Base-by-base conservation (phyloP, 2,329 filamentous ascomycete genomes). In the Pyricularia sp. region DNA sequence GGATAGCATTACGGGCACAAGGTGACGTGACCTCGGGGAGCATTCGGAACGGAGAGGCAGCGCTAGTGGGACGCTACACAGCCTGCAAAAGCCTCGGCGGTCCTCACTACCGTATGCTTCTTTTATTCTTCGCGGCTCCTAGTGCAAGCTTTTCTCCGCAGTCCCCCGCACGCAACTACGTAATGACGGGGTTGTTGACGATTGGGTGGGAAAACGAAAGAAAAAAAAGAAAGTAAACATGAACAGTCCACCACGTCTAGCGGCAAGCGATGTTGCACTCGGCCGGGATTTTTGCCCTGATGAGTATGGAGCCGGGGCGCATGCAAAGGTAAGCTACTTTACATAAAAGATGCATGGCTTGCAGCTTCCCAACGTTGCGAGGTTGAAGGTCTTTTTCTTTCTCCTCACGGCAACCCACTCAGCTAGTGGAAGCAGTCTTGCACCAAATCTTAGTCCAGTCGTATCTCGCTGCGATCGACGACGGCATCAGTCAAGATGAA, bases 401-500 rank as follows among this genome's bases (percentile, higher is more conserved):
- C 26, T 59, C 55, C 26, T 59, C 55, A 59, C 26, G 55, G 55
- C 55, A 30, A 28, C 10, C 13, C 24, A 59, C 28, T 28, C 24
- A 26, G 26, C 13, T 30, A 19, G 22, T 24, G 22, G n/a, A 12
- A 57, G 12, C 3, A 57, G 53, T 57, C 53, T 57, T 59, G 9
- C 26, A 24, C 16, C 6, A 49, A 49, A 49, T 49, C 40, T 49
- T n/a, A 49, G 40, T n/a, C 16, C 6, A 49, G 40, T 49, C 40
- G 40, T 49, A 7, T 19, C 40, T 19, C 8, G 55, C 55, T 19
- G 13, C 6, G 28, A 28, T 59, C 55, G 24, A 59, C 55, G 55
- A 40, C 60, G 30, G 22, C 24, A 12, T 12, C n/a, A 33, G 61
- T 16, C 33, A 59, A 64, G 53, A 64, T 65, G 63, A 65, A 64